These are phyloP conservation scores for Diplodia seriata DNA, from an alignment of 2,329 filamentous ascomycete species.

Conservation along the genomic window DNA sequence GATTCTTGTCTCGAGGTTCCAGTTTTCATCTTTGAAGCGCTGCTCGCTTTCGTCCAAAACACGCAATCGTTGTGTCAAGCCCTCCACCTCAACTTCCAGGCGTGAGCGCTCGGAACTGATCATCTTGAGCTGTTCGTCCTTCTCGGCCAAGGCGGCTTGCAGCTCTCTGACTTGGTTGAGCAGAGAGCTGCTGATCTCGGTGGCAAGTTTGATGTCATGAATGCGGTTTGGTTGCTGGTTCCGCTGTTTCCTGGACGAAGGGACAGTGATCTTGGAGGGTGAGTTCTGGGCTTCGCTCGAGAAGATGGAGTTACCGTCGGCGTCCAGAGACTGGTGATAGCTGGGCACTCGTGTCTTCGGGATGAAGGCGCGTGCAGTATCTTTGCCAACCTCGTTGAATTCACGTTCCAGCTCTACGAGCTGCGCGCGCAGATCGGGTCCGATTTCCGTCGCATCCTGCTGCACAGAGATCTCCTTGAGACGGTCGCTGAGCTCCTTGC, in stretches of 20 bases:
- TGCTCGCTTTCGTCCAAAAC: slow-evolving; percentile 91
- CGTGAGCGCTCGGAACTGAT: slow-evolving; percentile 76
- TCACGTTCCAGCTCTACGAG: slow-evolving; percentile 89
- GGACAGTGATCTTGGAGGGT: slow-evolving; percentile 86
- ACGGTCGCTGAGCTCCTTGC: slow-evolving; percentile 79
- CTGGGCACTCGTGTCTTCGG: slow-evolving; percentile 80
- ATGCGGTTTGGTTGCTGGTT: slow-evolving; percentile 89
- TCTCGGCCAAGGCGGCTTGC: slow-evolving; percentile 82
- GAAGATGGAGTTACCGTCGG: slow-evolving; percentile 59
- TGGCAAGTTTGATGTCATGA: slow-evolving; percentile 97
- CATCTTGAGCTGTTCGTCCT: slow-evolving; percentile 83
- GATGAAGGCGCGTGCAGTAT: slow-evolving; percentile 87
- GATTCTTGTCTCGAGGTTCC: slow-evolving; percentile 91
- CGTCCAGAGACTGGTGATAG: slow-evolving; percentile 42
- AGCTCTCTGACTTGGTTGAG: slow-evolving; percentile 93
- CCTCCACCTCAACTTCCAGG: slow-evolving; percentile 82
- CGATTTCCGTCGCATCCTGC: slow-evolving; percentile 73
- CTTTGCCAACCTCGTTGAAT: slow-evolving; percentile 90
- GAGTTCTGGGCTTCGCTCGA: slow-evolving; percentile 84
- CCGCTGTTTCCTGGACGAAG: slow-evolving; percentile 79
- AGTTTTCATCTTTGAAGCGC: slow-evolving; percentile 97
- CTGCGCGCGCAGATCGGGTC: slow-evolving; percentile 80
- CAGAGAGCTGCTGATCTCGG: slow-evolving; percentile 93
- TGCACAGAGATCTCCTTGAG: slow-evolving; percentile 84
- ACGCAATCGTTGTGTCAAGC: slow-evolving; percentile 79